Base-by-base conservation (phyloP, 306 rosid genomes). In the Canavalia ensiformis region DNA sequence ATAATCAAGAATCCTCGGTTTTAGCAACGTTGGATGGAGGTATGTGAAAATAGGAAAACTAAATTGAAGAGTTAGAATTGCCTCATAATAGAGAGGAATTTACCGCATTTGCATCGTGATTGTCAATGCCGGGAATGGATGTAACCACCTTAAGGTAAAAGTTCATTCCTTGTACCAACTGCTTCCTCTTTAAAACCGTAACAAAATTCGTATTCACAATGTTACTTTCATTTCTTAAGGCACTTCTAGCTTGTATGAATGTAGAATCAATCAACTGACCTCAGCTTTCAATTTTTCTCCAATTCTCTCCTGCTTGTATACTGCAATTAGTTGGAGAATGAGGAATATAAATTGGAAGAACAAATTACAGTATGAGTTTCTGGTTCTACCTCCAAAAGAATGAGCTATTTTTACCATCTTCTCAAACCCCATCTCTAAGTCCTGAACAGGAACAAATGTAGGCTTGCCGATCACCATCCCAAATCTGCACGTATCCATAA, bases 341-440 rank as follows among this genome's bases (percentile, higher is more conserved):
- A 77, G 56, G 74, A 64, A 73, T 31, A 76, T 41, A 28, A 84
- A 44, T 72, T 66, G 62, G 76, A 84, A 59, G 30, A 47, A 63
- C 44, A 72, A 28, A 70, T 67, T 45, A 52, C 70, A 77, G 77
- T 44, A 69, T 30, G 28, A 71, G 75, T 59, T 72, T 81, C 71
- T 78, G 71, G 39, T 69, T 77, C 54, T 86, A 91, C 99, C 97
- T 72, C 99, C 99, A 75, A 87, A 90, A 76, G 92, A 90, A 80
- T 87, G 91, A 84, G 97, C 99, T 68, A 95, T 93, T 87, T 91
- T 93, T 7, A 91, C 89, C 58, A 91, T 91, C 90, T 92, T 95
- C 72, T 95, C 99, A 75, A 95, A 92, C 13, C 99, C 99, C 99
- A 95, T 95, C 78, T 95, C 97, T 4, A 84, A 39, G 91, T 92